These are phyloP conservation scores for Letharia lupina DNA, from an alignment of 495 filamentous ascomycete genomes.

Conservation along the genomic window DNA sequence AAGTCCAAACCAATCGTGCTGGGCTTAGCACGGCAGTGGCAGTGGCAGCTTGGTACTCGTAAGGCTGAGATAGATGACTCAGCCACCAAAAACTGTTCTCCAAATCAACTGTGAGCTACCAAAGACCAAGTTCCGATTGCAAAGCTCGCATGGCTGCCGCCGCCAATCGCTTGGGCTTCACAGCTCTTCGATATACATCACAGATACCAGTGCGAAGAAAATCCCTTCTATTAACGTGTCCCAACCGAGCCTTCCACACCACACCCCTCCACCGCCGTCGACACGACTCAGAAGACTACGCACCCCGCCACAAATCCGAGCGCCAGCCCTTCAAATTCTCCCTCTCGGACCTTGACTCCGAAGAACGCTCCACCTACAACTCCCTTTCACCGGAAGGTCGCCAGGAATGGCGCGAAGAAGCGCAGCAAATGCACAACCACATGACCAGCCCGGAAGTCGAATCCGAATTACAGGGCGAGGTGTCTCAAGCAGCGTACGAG, in stretches of 20 bases:
- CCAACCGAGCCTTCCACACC: constrained; percentile 35
- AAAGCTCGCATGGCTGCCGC: constrained; percentile 30
- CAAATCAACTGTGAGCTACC: not conserved
- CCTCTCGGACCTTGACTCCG: constrained; percentile 30
- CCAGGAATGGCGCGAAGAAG: constrained; percentile 27
- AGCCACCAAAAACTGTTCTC: not conserved
- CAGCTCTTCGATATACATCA: constrained; percentile 22
- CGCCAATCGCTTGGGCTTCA: constrained; percentile 28
- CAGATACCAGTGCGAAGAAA: constrained; percentile 20
- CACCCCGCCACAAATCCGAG: constrained; percentile 33
- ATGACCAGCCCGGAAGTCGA: constrained; percentile 21
- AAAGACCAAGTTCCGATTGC: not conserved
- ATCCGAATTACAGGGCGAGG: constrained; percentile 20
- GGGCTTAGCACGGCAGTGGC: too few species aligned
- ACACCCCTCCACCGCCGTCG: constrained; percentile 33
- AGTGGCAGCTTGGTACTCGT: too few species aligned
- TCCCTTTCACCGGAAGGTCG: constrained; percentile 42
- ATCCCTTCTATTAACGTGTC: constrained; percentile 19
- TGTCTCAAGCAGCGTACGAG: constrained; percentile 15
- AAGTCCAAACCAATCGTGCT: too few species aligned
- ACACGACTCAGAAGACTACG: constrained; percentile 35
- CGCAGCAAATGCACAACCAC: constrained; percentile 20
- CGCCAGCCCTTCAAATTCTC: constrained; percentile 23
- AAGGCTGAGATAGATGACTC: not conserved
- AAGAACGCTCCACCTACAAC: constrained; percentile 42